These are phyloP conservation scores for Lachnellula hyalina DNA, from an alignment of 2,329 filamentous ascomycete species.

Conservation along the genomic window DNA sequence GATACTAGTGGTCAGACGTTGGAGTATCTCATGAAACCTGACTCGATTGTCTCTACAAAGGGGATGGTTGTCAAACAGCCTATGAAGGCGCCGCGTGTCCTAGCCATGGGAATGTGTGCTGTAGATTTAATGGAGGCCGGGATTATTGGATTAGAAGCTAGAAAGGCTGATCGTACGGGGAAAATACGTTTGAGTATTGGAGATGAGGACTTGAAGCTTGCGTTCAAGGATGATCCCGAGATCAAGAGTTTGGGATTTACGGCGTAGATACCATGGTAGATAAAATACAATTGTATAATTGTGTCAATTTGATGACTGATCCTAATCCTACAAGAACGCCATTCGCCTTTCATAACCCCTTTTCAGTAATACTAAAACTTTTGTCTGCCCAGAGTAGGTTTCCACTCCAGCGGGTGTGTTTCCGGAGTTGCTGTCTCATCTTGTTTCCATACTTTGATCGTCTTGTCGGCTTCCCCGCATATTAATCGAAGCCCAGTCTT, in stretches of 20 bases:
- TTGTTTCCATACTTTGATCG: conserved; percentile 96
- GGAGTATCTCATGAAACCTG: conserved; percentile 43
- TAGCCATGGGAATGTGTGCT: conserved; percentile 65
- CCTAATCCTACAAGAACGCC: conserved; percentile 13
- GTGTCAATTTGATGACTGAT: neutral
- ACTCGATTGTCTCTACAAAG: conserved; percentile 12
- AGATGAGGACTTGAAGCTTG: conserved; percentile 85
- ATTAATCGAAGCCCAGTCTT: conserved; percentile 83
- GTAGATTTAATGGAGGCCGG: conserved; percentile 83
- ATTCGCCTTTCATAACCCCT: conserved; percentile 20
- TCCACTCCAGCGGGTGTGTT: conserved; percentile 89
- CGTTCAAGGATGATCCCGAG: conserved; percentile 82
- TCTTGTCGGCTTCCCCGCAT: conserved; percentile 94
- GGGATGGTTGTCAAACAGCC: conserved; percentile 16
- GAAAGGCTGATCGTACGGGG: conserved; percentile 77
- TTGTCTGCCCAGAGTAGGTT: conserved; percentile 69
- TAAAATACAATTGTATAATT: neutral
- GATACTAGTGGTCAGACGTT: conserved; percentile 55
- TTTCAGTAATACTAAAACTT: conserved; percentile 55
- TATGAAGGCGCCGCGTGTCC: conserved; percentile 39
- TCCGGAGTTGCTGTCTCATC: conserved; percentile 89
- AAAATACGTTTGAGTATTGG: conserved; percentile 81
- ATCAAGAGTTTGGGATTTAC: conserved; percentile 52
- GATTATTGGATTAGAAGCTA: conserved; percentile 76
- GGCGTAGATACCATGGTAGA: conserved; percentile 4